These are phyloP conservation scores for Globisporangium nunn DNA, from an alignment of 352 stramenopile genomes.

Conservation along the genomic window DNA sequence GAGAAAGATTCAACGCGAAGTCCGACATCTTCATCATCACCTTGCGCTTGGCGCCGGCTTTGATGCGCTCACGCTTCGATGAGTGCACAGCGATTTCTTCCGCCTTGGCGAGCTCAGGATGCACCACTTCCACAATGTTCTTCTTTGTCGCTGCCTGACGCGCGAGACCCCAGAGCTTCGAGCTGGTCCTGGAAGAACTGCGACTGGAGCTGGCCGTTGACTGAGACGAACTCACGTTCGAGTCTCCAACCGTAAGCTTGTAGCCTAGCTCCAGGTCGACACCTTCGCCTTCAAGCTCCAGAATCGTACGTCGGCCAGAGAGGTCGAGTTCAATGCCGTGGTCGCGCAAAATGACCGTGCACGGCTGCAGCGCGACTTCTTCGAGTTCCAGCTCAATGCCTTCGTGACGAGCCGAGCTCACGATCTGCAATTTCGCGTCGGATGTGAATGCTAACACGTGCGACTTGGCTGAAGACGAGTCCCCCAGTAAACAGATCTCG, in stretches of 20 bases:
- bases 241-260: conserved; percentile 45
- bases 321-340: conserved; percentile 77
- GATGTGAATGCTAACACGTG: conserved; percentile 79
- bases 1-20: conserved; percentile 77
- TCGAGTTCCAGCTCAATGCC: conserved; percentile 63
- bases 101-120: conserved; percentile 31
- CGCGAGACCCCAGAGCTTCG: conserved; percentile 55
- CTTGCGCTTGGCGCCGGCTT: conserved; percentile 49
- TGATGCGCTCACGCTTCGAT: conserved; percentile 31
- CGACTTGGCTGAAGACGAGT: conserved; percentile 60
- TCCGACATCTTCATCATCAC: conserved; percentile 79
- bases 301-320: conserved; percentile 58
- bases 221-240: conserved; percentile 13
- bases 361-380: conserved; percentile 78
- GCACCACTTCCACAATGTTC: conserved; percentile 54
- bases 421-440: conserved; percentile 54
- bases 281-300: conserved; percentile 83
- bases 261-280: conserved; percentile 78
- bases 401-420: conserved; percentile 59
- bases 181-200: conserved; percentile 19
- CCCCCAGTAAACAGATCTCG: conserved; percentile 76
- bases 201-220: conserved; percentile 6
- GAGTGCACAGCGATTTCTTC: conserved; percentile 22
- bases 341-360: conserved; percentile 45
- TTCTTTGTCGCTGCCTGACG: conserved; percentile 42